Conservation (phyloP, 345 rosid genomes). For the Citrus inodora region DNA sequence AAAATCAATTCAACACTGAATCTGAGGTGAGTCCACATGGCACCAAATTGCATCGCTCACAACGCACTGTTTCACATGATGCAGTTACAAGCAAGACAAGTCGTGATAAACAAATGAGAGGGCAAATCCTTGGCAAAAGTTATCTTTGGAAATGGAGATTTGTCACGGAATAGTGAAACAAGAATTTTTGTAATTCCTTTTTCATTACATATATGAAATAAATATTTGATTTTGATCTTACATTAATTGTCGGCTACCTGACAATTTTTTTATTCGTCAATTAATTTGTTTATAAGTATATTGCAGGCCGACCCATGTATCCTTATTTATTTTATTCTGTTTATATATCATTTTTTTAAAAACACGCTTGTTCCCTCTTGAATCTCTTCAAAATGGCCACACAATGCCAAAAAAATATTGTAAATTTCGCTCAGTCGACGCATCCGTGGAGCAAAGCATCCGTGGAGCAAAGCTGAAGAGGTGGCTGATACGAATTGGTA, state of each 20-base stretch:
- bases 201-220: background rate
- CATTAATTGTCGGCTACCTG: slow-evolving; percentile 12
- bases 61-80: background rate
- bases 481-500: background rate
- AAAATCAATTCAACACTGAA: no score
- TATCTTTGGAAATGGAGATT: slow-evolving; percentile 25
- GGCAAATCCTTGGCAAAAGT: background rate
- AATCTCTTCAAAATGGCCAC: background rate
- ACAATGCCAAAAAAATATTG: background rate
- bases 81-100: background rate
- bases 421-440: background rate
- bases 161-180: slow-evolving; percentile 17
- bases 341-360: background rate
- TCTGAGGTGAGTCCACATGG: background rate
- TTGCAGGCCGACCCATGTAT: slow-evolving; percentile 12
- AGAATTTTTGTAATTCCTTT: slow-evolving; percentile 11
- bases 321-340: background rate
- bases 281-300: background rate
- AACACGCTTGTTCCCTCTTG: background rate
- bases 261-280: background rate
- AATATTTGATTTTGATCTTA: background rate
- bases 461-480: background rate
- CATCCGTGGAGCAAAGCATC: background rate
- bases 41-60: background rate
- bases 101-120: background rate